Conservation (phyloP, 768 basidiomycete species). For the Tylopilus cervinicoccineus region DNA sequence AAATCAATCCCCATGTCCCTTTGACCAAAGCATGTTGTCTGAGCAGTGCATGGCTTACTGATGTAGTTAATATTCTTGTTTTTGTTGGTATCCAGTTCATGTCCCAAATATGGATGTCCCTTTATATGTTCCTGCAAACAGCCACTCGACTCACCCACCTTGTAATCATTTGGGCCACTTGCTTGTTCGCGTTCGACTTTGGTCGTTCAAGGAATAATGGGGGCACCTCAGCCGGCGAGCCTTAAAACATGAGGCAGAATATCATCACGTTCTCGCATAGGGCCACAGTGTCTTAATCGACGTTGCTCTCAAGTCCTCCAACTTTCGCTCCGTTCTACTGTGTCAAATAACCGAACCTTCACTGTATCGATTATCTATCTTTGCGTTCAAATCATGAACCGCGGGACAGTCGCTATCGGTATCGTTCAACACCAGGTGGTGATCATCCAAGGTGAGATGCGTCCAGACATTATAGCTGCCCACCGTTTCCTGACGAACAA, state of each 20-base stretch:
- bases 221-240: background rate
- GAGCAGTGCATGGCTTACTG: too few relatives aligned
- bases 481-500: slow-evolving; percentile 3
- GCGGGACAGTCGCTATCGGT: slow-evolving; percentile 64
- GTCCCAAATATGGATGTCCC: slow-evolving; percentile 4
- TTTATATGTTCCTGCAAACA: background rate
- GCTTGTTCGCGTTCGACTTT: slow-evolving; percentile 9
- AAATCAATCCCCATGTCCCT: too few relatives aligned
- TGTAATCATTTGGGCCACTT: slow-evolving; percentile 7
- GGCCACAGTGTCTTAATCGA: background rate
- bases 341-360: slow-evolving; percentile 14
- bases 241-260: slow-evolving; percentile 18
- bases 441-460: slow-evolving; percentile 57
- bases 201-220: slow-evolving; percentile 16
- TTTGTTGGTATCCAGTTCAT: too few relatives aligned
- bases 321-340: slow-evolving; percentile 3
- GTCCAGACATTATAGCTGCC: background rate
- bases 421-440: slow-evolving; percentile 64
- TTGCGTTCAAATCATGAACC: slow-evolving; percentile 39
- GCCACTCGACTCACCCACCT: background rate
- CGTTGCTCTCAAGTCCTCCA: background rate
- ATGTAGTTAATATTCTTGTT: too few relatives aligned
- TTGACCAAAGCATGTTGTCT: too few relatives aligned
- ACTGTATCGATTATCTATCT: slow-evolving; percentile 14
- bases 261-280: slow-evolving; percentile 1